These are phyloP conservation scores for Talaromyces sp. DNA, from an alignment of 2,329 filamentous ascomycete species.

Conservation along the genomic window DNA sequence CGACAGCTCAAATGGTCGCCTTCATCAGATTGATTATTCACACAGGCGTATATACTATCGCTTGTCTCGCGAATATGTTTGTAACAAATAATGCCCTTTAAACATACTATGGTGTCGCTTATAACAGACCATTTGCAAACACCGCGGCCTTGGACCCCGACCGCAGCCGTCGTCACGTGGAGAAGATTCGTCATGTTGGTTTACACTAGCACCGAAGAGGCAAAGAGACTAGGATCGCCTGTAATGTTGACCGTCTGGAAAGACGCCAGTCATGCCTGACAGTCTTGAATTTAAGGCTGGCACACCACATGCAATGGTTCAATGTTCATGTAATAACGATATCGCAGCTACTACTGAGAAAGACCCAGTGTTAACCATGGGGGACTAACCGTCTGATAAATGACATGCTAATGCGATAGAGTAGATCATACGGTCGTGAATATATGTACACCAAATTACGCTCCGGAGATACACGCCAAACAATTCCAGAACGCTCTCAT, in stretches of 20 bases:
- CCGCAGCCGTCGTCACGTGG: constrained; percentile 1
- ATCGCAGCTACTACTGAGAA: no score
- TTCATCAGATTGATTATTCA: not conserved
- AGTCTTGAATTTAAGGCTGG: no score
- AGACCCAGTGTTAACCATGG: no score
- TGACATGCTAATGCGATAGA: no score
- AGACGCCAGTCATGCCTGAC: no score
- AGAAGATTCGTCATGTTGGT: not conserved
- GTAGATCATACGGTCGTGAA: no score
- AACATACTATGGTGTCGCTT: not conserved
- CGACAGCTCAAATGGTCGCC: not conserved
- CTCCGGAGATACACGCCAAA: not conserved
- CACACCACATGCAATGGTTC: no score
- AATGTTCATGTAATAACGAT: no score
- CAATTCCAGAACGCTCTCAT: not conserved
- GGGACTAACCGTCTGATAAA: no score
- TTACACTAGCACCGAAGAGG: not conserved
- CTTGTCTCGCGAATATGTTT: not conserved
- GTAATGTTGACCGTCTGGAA: no score
- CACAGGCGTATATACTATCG: not conserved
- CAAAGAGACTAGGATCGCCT: no score
- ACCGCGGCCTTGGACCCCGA: not conserved
- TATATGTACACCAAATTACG: not conserved
- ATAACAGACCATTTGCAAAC: not conserved
- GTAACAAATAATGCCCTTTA: not conserved